Evolutionary conservation across 148 eudicot genomes (phyloP).

Genomic region (Linanthus parryae): DNA sequence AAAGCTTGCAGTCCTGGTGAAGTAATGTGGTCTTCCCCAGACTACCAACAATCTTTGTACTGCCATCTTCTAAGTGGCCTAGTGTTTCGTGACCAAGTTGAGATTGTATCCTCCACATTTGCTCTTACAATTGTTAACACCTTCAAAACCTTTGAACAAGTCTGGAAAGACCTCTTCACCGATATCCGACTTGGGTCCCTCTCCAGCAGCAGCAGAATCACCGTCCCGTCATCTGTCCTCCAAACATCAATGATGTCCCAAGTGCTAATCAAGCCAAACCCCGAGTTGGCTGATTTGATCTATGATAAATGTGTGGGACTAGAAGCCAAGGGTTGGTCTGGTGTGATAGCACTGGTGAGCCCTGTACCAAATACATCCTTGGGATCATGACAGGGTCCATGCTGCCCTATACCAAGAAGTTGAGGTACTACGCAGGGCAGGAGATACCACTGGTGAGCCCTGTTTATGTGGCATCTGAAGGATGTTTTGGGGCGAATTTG

Average conservation of each 20-base stretch:
- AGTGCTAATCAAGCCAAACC: constrained; percentile 65
- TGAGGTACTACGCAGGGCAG: constrained; percentile 71
- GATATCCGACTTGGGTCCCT: constrained; percentile 54
- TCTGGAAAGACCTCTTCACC: constrained; percentile 58
- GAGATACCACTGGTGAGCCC: constrained; percentile 65
- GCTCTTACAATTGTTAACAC: constrained; percentile 78
- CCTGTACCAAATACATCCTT: constrained; percentile 75
- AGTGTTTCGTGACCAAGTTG: constrained; percentile 37
- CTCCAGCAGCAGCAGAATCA: constrained; percentile 30
- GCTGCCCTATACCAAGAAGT: constrained; percentile 74
- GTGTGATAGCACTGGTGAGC: constrained; percentile 54
- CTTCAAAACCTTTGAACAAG: constrained; percentile 50
- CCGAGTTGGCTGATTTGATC: constrained; percentile 49
- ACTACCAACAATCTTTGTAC: constrained; percentile 71
- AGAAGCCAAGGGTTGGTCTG: constrained; percentile 64
- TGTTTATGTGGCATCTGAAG: constrained; percentile 84
- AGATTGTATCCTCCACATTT: constrained; percentile 60
- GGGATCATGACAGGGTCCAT: constrained; percentile 93
- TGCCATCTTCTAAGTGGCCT: constrained; percentile 84
- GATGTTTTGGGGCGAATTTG: constrained; percentile 84
- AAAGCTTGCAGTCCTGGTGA: constrained; percentile 71
- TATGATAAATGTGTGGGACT: constrained; percentile 38
- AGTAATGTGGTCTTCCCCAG: constrained; percentile 60
- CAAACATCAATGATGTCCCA: no score
- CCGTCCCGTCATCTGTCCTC: constrained; percentile 35